A percentile compares a stretch with the other conserved stretches of the same genome.
Conservation (phyloP, 371 early-diverging fungal species). For the Cladochytrium tenue region DNA sequence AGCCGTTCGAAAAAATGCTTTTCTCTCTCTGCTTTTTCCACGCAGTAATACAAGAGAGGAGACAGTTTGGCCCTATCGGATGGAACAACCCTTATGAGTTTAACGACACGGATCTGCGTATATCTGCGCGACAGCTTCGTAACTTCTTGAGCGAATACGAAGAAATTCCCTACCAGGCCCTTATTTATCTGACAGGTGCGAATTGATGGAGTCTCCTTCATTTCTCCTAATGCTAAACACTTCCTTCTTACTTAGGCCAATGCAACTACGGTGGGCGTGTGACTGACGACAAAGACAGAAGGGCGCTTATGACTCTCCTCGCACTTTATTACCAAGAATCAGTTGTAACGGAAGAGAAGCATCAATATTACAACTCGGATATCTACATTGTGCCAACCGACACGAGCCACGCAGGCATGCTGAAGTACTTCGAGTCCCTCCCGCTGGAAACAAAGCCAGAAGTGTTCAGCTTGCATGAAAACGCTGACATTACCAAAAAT, state of each 20-base stretch:
- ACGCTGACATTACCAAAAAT: slow-evolving; percentile 57
- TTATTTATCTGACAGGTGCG: slow-evolving; percentile 53
- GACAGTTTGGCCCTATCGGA: slow-evolving; percentile 58
- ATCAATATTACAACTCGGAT: slow-evolving; percentile 41
- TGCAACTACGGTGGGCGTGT: slow-evolving; percentile 59
- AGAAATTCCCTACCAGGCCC: slow-evolving; percentile 53
- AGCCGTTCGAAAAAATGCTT: slow-evolving; percentile 46
- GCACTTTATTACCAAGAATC: slow-evolving; percentile 41
- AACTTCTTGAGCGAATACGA: slow-evolving; percentile 56
- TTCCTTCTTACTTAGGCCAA: slow-evolving; percentile 37
- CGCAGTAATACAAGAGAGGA: slow-evolving; percentile 52
- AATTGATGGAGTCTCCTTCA: background rate
- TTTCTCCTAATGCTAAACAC: background rate
- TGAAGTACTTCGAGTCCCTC: slow-evolving; percentile 47
- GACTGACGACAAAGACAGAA: slow-evolving; percentile 57
- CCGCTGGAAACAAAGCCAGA: slow-evolving; percentile 56
- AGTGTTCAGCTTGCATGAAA: slow-evolving; percentile 56
- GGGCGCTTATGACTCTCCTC: slow-evolving; percentile 44
- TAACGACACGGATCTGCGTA: slow-evolving; percentile 55
- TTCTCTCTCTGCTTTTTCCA: slow-evolving; percentile 59
- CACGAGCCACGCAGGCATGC: slow-evolving; percentile 34
- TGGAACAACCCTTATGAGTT: slow-evolving; percentile 66
- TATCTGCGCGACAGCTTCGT: slow-evolving; percentile 51
- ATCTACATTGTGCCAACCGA: slow-evolving; percentile 40
- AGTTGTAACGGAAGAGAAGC: slow-evolving; percentile 21